phyloP scores from a whole-genome alignment of 177 flowering plant species.

The Tripterygium wilfordii region DNA sequence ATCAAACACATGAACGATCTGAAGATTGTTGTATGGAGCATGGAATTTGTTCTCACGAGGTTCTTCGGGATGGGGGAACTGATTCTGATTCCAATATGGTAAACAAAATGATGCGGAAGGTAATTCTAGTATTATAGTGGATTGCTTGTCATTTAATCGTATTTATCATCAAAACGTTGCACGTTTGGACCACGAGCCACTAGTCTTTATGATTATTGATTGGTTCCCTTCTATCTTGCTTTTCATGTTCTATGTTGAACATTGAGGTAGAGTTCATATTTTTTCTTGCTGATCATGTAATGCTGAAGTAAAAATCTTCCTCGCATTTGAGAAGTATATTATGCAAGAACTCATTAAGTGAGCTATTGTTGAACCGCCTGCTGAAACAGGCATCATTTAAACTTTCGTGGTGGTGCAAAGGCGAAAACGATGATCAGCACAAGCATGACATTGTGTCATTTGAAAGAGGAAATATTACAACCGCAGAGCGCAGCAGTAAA shows the following conservation, averaged over 20 bases:
- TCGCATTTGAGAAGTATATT: too few relatives aligned
- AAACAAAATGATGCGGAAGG: constrained; percentile 59
- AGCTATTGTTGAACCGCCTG: too few relatives aligned
- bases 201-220: not conserved
- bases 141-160: too few relatives aligned
- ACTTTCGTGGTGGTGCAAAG: constrained; percentile 88
- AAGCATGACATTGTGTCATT: constrained; percentile 95
- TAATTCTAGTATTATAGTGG: constrained; percentile 11
- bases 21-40: constrained; percentile 61
- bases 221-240: not conserved
- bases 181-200: not conserved
- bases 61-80: constrained; percentile 59
- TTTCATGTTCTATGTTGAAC: not conserved
- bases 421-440: constrained; percentile 76
- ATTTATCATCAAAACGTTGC: too few relatives aligned
- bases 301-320: too few relatives aligned
- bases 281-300: too few relatives aligned
- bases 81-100: constrained; percentile 27
- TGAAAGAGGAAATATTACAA: constrained; percentile 92
- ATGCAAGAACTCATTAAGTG: too few relatives aligned
- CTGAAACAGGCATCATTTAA: constrained; percentile 96
- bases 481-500: constrained; percentile 92
- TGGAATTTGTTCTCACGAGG: constrained; percentile 86
- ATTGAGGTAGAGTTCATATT: too few relatives aligned
- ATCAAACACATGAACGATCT: constrained; percentile 25